Conservation (phyloP, 805 yeast species). For the Tetrapisispora nanseiensis region DNA sequence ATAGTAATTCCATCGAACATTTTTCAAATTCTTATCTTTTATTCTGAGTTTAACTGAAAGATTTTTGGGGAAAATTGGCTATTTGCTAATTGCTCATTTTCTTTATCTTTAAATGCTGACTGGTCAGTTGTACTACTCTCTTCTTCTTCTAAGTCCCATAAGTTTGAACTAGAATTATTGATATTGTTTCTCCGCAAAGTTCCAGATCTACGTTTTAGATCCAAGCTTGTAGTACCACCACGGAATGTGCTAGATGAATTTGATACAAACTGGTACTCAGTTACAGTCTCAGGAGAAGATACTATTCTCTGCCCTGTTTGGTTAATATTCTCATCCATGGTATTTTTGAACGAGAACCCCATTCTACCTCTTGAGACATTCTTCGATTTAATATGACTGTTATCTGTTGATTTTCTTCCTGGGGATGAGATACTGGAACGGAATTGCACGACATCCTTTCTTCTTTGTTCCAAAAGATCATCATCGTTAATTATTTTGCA, state of each 20-base stretch:
- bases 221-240: conserved; percentile 2
- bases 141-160: conserved; percentile 25
- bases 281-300: not conserved
- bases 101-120: not conserved
- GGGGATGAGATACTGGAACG: conserved; percentile 29
- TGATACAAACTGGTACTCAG: not conserved
- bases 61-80: not conserved
- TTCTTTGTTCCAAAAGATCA: conserved; percentile 18
- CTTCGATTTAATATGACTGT: conserved; percentile 18
- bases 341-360: conserved; percentile 1
- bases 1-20: too few relatives aligned
- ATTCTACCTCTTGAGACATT: conserved; percentile 2
- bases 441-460: conserved; percentile 22
- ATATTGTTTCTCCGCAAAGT: conserved; percentile 4
- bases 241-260: not conserved
- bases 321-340: not conserved
- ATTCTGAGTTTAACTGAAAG: conserved; percentile 1
- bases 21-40: too few relatives aligned
- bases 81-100: not conserved
- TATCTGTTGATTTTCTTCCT: conserved; percentile 28
- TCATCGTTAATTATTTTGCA: conserved; percentile 26
- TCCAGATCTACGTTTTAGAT: conserved; percentile 1
- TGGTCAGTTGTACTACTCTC: conserved; percentile 5
- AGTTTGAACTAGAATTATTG: conserved; percentile 6
- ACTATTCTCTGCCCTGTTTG: not conserved